phyloP scores from a whole-genome alignment of 805 yeast genomes.

The Sugiyamaella floridensis region DNA sequence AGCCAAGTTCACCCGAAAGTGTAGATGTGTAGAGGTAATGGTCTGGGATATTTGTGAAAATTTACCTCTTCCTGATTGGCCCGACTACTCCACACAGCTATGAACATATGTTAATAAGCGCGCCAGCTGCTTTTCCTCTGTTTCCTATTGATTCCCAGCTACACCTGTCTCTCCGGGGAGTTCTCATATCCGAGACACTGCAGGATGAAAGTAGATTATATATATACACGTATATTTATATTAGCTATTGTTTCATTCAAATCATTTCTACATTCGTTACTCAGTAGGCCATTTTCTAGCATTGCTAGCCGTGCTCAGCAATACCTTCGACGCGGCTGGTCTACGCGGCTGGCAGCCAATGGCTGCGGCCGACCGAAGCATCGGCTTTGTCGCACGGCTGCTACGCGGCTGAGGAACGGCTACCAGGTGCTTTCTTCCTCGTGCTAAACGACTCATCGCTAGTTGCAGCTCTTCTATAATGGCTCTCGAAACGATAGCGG shows the following conservation, averaged over 20 bases:
- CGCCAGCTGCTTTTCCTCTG: not conserved
- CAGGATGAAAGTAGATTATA: too few relatives aligned
- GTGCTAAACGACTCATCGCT: not conserved
- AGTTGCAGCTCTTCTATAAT: slow-evolving; percentile 16
- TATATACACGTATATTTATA: too few relatives aligned
- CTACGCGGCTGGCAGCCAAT: not conserved
- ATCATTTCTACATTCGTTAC: too few relatives aligned
- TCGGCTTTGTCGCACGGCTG: too few relatives aligned
- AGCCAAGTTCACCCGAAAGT: not conserved
- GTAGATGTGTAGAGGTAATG: not conserved
- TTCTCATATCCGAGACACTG: too few relatives aligned
- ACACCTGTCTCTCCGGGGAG: too few relatives aligned
- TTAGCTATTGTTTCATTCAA: too few relatives aligned
- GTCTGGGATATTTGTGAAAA: not conserved
- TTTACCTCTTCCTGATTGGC: not conserved
- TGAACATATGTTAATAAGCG: not conserved
- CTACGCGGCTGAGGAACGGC: too few relatives aligned
- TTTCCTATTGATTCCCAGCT: too few relatives aligned
- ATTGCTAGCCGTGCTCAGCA: too few relatives aligned
- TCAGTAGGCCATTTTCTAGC: too few relatives aligned
- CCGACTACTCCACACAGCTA: not conserved
- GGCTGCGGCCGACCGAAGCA: too few relatives aligned
- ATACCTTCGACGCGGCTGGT: not conserved
- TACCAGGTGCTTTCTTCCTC: not conserved
- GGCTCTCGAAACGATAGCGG: slow-evolving; percentile 34